A percentile compares a stretch with the other conserved stretches of the same genome.
These are phyloP conservation scores for Pezizomycotina sp. DNA, from an alignment of 2,329 filamentous ascomycete species.

Conservation along the genomic window DNA sequence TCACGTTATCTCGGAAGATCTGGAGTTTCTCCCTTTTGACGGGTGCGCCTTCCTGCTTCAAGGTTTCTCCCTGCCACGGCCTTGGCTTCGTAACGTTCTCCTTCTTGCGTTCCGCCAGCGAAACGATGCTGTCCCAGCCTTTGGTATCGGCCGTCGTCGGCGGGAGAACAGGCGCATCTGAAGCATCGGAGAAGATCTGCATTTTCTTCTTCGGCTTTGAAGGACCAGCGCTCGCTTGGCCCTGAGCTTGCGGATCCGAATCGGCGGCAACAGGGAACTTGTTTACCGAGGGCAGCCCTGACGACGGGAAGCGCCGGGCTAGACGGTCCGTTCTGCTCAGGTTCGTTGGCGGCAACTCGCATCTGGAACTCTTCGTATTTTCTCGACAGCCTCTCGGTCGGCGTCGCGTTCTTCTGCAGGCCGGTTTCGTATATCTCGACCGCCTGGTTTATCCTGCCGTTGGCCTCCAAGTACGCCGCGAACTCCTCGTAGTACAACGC, in stretches of 20 bases:
- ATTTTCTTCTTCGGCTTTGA: slow-evolving; percentile 61
- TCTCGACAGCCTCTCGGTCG: slow-evolving; percentile 60
- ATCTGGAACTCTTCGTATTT: slow-evolving; percentile 88
- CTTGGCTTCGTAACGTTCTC: slow-evolving; percentile 76
- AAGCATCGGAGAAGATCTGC: slow-evolving; percentile 72
- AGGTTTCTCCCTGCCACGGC: slow-evolving; percentile 80
- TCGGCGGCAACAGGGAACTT: slow-evolving; percentile 32
- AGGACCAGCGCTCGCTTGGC: slow-evolving; percentile 33
- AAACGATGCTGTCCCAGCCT: slow-evolving; percentile 87
- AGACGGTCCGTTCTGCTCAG: slow-evolving; percentile 43
- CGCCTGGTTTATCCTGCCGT: slow-evolving; percentile 71
- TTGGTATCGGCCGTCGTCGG: slow-evolving; percentile 41
- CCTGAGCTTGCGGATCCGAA: slow-evolving; percentile 48
- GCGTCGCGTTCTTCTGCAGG: slow-evolving; percentile 73
- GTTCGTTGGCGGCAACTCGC: slow-evolving; percentile 38
- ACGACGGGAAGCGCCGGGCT: slow-evolving; percentile 77
- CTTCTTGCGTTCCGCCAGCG: slow-evolving; percentile 75
- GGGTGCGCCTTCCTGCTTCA: slow-evolving; percentile 53
- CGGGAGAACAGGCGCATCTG: slow-evolving; percentile 39
- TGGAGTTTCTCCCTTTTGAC: slow-evolving; percentile 51
- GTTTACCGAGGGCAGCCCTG: slow-evolving; percentile 52
- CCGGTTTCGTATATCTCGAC: slow-evolving; percentile 87
- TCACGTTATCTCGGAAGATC: slow-evolving; percentile 92
- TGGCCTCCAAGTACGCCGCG: slow-evolving; percentile 75
- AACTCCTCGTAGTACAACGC: slow-evolving; percentile 96